These are phyloP conservation scores for Myxozyma mucilagina DNA, from an alignment of 805 yeast genomes.

Conservation along the genomic window DNA sequence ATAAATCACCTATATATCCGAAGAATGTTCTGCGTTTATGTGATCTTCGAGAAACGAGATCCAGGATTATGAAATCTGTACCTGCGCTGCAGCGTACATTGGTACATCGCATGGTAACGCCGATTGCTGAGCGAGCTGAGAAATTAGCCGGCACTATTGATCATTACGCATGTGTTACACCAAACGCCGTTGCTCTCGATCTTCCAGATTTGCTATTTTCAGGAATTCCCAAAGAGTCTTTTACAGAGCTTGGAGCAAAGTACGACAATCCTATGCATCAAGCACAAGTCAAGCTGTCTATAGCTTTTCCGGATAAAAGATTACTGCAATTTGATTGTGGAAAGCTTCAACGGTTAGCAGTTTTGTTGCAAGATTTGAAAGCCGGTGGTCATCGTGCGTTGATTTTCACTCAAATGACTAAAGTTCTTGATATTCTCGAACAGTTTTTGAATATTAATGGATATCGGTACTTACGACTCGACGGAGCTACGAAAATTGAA, in stretches of 20 bases:
- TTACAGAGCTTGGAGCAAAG: conserved; percentile 21
- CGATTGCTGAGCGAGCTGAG: conserved; percentile 39
- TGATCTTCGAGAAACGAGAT: neutral
- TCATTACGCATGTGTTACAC: conserved; percentile 83
- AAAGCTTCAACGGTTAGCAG: conserved; percentile 82
- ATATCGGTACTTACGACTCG: conserved; percentile 88
- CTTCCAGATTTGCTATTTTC: conserved; percentile 43
- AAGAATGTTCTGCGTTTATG: conserved; percentile 9
- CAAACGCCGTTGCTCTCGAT: conserved; percentile 77
- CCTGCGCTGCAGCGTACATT: conserved; percentile 7
- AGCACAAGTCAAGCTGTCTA: conserved; percentile 79
- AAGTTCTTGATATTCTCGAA: conserved; percentile 88
- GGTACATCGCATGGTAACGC: conserved; percentile 13
- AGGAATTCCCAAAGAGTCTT: conserved; percentile 37
- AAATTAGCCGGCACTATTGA: conserved; percentile 57
- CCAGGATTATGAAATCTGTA: neutral
- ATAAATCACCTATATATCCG: conserved; percentile 68
- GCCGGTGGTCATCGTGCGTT: conserved; percentile 90
- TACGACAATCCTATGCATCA: conserved; percentile 65
- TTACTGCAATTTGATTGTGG: conserved; percentile 95
- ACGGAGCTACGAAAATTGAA: conserved; percentile 96
- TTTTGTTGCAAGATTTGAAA: conserved; percentile 70
- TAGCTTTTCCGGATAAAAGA: conserved; percentile 95
- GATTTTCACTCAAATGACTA: conserved; percentile 97
- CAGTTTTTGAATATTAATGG: conserved; percentile 94